Evolutionary conservation across 1,139 yeast species (phyloP), one percentile per base, ranked within the genome.

Genomic region (Yamadazyma mexicana): DNA sequence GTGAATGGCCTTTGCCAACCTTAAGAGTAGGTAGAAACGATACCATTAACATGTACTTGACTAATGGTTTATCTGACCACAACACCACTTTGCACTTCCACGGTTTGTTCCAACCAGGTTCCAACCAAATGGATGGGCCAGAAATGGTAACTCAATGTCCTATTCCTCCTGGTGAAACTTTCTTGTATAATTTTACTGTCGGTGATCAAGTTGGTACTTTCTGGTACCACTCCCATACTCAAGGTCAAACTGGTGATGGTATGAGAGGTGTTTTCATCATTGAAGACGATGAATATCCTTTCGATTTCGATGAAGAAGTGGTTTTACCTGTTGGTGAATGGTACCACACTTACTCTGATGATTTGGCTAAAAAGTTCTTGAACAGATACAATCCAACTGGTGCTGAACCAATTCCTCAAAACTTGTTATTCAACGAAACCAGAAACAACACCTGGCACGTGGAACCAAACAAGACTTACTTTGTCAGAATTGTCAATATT

Each of bases 171-270:
- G 84, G 84, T 25, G 74, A 71, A 42, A 73, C 87, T 1, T 76
- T 75, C 54, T 56, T 79, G 26, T 85, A 84, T 60, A 83, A 77
- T 56, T 84, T 85, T 54, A 76, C 80, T 3, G 81, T 83, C 25
- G 69, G 66, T 23, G 73, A 77, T 40, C 91, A 85, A 61, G 77
- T 73, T 6, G 94, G 94, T 35, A 77, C 88, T 10, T 85, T 69
- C 59, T 85, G 92, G 94, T 84, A 84, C 61, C 94, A 85, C 58
- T 81, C 89, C n/a, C 94, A 85, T 56, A 75, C 86, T 36, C 80
- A 83, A 0, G 74, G 87, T 29, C 92, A 85, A 59, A 83, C 82
- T 50, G 81, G 86, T 49, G 94, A 85, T 57, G 94, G 94, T 31
- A 64, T 84, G 60, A 74, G 94, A 56, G 89, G 83, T n/a, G 68